phyloP scores from a whole-genome alignment of 2,329 filamentous ascomycete species.

The Aspergillus thermomutatus region DNA sequence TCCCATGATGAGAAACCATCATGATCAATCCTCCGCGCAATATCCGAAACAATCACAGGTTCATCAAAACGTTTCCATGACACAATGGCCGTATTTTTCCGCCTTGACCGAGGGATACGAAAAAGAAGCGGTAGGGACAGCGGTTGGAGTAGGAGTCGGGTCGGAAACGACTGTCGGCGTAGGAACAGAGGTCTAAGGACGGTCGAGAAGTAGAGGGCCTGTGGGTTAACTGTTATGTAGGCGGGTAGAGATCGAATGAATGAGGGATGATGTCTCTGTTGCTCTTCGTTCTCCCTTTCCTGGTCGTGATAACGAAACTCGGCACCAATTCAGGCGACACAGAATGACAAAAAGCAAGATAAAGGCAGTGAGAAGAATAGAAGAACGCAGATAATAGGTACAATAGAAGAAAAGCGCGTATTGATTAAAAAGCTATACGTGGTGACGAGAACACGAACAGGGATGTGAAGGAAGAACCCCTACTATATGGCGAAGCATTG shows the following conservation, averaged over 20 bases:
- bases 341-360: constrained; percentile 6
- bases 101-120: constrained; percentile 5
- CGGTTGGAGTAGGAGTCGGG: not conserved
- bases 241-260: not conserved
- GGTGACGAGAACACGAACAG: not conserved
- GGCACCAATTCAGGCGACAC: not conserved
- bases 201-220: constrained; percentile 1
- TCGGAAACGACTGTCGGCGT: constrained; percentile 8
- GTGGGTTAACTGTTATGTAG: constrained; percentile 1
- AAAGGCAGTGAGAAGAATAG: constrained; percentile 15
- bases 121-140: constrained; percentile 1
- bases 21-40: constrained; percentile 20
- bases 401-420: constrained; percentile 4
- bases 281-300: not conserved
- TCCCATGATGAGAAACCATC: constrained; percentile 39
- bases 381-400: constrained; percentile 15
- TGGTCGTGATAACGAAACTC: not conserved
- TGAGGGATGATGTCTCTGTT: too few relatives aligned
- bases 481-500: not conserved
- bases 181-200: not conserved
- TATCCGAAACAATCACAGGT: constrained; percentile 17
- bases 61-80: constrained; percentile 33
- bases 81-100: constrained; percentile 18
- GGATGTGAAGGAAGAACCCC: not conserved
- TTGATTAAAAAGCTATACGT: constrained; percentile 1